Evolutionary conservation across 495 filamentous ascomycete genomes (phyloP).

Genomic region (Penicillium maclennaniae): DNA sequence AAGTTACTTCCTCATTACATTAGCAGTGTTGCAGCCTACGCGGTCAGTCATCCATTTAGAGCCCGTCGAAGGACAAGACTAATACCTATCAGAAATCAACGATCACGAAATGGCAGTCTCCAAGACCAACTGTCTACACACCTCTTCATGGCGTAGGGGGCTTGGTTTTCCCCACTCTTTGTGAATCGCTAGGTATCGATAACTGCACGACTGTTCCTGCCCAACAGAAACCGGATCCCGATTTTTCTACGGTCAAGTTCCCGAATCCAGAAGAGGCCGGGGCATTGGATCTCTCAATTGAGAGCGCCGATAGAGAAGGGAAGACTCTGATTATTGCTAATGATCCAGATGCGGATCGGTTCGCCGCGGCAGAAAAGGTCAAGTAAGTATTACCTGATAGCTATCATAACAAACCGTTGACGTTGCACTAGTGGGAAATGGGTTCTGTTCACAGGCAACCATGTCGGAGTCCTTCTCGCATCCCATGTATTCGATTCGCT

Average conservation of each 20-base stretch:
- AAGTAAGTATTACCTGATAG: slow-evolving; percentile 25
- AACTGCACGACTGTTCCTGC: slow-evolving; percentile 44
- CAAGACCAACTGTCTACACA: slow-evolving; percentile 58
- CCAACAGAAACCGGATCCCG: slow-evolving; percentile 58
- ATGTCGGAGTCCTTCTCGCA: slow-evolving; percentile 62
- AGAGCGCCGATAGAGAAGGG: slow-evolving; percentile 47
- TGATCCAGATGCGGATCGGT: slow-evolving; percentile 72
- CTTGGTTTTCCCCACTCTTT: slow-evolving; percentile 42
- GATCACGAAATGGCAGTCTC: slow-evolving; percentile 24
- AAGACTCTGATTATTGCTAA: slow-evolving; percentile 58
- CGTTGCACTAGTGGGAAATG: slow-evolving; percentile 40
- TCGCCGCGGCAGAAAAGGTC: slow-evolving; percentile 62
- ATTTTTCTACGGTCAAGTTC: slow-evolving; percentile 67
- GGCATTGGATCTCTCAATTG: slow-evolving; percentile 60
- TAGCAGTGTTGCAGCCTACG: slow-evolving; percentile 35
- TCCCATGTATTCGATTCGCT: slow-evolving; percentile 52
- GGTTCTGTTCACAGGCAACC: slow-evolving; percentile 66
- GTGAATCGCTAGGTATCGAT: slow-evolving; percentile 42
- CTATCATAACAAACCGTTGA: neutral
- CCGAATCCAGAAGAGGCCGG: slow-evolving; percentile 72
- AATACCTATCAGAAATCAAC: slow-evolving; percentile 33
- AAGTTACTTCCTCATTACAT: slow-evolving; percentile 43
- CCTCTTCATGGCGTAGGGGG: slow-evolving; percentile 67
- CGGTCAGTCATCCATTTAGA: slow-evolving; percentile 20
- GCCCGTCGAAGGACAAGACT: slow-evolving; percentile 4